Percentiles rank a stretch among this genome's conserved stretches.
These are phyloP conservation scores for Neophaeococcomyces aloes DNA, from an alignment of 2,329 filamentous ascomycete species.

Conservation along the genomic window DNA sequence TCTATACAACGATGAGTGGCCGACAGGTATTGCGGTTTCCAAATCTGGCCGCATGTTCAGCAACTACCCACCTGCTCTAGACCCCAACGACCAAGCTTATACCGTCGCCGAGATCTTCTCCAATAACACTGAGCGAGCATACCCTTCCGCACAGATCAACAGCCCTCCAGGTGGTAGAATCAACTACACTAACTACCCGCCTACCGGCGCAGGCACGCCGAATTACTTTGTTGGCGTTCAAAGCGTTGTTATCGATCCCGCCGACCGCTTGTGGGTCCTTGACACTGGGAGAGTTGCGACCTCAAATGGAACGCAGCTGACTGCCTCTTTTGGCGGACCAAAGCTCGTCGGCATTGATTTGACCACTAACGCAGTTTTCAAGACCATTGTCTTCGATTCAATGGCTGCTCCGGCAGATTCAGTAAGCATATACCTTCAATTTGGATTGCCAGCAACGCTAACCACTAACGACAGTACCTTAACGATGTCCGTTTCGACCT, in stretches of 20 bases:
- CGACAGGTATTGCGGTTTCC: constrained; percentile 41
- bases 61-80: constrained; percentile 42
- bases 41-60: constrained; percentile 41
- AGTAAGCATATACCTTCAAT: neutral
- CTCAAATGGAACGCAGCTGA: constrained; percentile 35
- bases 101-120: constrained; percentile 39
- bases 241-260: constrained; percentile 41
- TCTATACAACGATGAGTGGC: constrained; percentile 42
- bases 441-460: neutral
- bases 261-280: constrained; percentile 44
- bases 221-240: constrained; percentile 43
- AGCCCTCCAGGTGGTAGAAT: constrained; percentile 41
- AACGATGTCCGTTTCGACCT: constrained; percentile 47
- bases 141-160: constrained; percentile 37
- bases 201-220: constrained; percentile 37
- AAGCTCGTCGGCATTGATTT: constrained; percentile 43
- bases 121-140: constrained; percentile 36
- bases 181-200: constrained; percentile 40
- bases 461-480: constrained; percentile 29
- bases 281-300: constrained; percentile 41
- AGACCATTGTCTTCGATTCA: constrained; percentile 42
- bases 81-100: constrained; percentile 40
- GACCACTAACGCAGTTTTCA: constrained; percentile 35
- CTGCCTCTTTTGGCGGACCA: constrained; percentile 38
- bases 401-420: constrained; percentile 38